A percentile compares a stretch with the other conserved stretches of the same genome.
Evolutionary conservation across 139 green algal genomes (phyloP).

Genomic region (Chlorella sp.): DNA sequence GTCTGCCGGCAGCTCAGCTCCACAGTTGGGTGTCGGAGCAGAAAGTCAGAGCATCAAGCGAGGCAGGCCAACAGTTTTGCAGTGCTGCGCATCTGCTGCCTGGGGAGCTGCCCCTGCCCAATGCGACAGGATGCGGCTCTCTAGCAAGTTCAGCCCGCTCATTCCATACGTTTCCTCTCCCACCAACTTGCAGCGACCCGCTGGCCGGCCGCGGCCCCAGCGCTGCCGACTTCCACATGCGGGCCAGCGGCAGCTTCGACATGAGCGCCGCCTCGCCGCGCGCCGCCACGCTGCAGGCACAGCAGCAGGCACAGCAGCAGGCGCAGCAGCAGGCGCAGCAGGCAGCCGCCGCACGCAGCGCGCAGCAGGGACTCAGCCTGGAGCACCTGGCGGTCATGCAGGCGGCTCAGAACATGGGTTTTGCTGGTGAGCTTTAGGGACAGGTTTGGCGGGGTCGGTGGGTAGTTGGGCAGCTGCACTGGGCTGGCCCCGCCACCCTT

Average conservation of each 20-base stretch:
- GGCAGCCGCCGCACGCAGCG: neutral
- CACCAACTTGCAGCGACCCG: neutral
- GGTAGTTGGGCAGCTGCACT: no score
- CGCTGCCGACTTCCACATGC: neutral
- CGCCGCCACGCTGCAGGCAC: neutral
- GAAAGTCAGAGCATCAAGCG: no score
- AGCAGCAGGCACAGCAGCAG: neutral
- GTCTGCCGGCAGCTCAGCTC: no score
- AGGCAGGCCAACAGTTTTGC: no score
- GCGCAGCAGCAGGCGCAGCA: slow-evolving; percentile 11
- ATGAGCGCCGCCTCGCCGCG: neutral
- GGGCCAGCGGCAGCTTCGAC: slow-evolving; percentile 5
- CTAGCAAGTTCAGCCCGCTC: neutral
- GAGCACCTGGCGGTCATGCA: slow-evolving; percentile 37
- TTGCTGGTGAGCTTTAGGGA: neutral
- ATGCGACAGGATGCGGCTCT: no score
- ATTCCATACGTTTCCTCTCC: neutral
- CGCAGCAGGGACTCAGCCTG: neutral
- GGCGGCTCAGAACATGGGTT: slow-evolving; percentile 19
- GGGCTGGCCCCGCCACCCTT: no score
- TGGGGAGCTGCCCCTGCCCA: no score
- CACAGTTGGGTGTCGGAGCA: no score
- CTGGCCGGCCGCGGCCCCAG: neutral
- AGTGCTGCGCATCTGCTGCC: no score
- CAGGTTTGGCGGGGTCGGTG: no score